Percentiles rank a stretch among this genome's conserved stretches.
Conservation (phyloP, 225 moss, liverwort and hornwort genomes). For the Pseudisothecium myosuroides region DNA sequence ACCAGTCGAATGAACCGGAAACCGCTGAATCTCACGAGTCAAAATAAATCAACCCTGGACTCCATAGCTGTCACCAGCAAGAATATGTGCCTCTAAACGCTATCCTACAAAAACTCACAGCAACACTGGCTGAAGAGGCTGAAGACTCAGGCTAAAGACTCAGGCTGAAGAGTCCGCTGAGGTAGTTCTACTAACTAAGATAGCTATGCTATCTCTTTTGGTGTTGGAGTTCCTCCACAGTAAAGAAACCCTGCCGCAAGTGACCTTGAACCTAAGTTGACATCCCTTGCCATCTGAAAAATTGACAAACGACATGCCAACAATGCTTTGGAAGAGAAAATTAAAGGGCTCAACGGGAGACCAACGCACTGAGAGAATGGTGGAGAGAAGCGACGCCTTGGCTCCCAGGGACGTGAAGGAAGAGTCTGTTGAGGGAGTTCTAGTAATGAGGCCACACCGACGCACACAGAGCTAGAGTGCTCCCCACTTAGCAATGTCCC, state of each 20-base stretch:
- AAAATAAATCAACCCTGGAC: neutral
- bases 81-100: neutral
- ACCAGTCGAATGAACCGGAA: neutral
- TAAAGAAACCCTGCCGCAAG: neutral
- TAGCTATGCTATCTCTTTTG: neutral
- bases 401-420: neutral
- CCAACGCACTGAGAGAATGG: neutral
- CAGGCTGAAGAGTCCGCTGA: neutral
- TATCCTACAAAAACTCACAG: neutral
- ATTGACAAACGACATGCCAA: too few species aligned
- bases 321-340: neutral
- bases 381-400: neutral
- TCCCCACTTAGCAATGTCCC: too few species aligned
- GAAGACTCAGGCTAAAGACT: too few species aligned
- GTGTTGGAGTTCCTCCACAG: neutral
- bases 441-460: neutral
- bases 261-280: neutral
- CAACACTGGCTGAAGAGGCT: too few species aligned
- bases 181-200: neutral
- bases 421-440: neutral
- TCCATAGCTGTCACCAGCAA: neutral
- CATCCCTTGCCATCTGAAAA: neutral
- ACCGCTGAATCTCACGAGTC: neutral
- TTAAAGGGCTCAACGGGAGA: neutral
- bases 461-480: neutral